Percentiles rank a stretch among this genome's conserved stretches.
Conservation (phyloP, 495 filamentous ascomycete genomes). For the Aspergillus diversus region DNA sequence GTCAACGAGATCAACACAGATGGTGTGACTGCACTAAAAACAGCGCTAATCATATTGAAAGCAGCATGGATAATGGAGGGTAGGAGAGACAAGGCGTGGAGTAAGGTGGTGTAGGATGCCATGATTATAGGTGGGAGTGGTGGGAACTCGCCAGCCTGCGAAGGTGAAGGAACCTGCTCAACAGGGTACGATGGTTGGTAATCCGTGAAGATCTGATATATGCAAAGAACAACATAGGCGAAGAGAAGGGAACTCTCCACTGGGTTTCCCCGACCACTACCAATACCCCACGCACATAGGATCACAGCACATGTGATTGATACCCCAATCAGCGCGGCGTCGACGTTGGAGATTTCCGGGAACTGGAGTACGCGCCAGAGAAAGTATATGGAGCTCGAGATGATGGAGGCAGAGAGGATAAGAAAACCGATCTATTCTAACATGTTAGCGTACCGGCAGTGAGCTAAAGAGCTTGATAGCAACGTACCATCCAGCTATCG, state of each 20-base stretch:
- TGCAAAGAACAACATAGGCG: conserved; percentile 93
- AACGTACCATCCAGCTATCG: conserved; percentile 94
- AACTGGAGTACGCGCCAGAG: conserved; percentile 93
- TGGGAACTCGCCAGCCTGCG: conserved; percentile 78
- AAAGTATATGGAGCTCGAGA: conserved; percentile 94
- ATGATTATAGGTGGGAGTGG: conserved; percentile 95
- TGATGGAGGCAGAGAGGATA: conserved; percentile 83
- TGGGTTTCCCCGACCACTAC: conserved; percentile 90
- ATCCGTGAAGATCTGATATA: conserved; percentile 99
- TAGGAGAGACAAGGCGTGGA: conserved; percentile 80
- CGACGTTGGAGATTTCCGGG: conserved; percentile 89
- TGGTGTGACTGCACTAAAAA: conserved; percentile 90
- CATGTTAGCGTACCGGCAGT: conserved; percentile 28
- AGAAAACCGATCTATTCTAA: conserved; percentile 77
- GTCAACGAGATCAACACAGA: conserved; percentile 91
- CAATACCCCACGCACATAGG: conserved; percentile 91
- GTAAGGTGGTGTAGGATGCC: conserved; percentile 93
- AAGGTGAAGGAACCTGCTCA: conserved; percentile 55
- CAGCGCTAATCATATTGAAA: conserved; percentile 84
- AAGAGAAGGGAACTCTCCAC: conserved; percentile 96
- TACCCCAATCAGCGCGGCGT: conserved; percentile 89
- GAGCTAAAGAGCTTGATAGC: conserved; percentile 10
- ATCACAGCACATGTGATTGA: conserved; percentile 90
- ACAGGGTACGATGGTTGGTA: conserved; percentile 77
- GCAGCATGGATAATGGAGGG: conserved; percentile 82